Evolutionary conservation across 164 flowering plant genomes (phyloP), one percentile per base, ranked within the genome.

Genomic region (Vitis rotundifolia): DNA sequence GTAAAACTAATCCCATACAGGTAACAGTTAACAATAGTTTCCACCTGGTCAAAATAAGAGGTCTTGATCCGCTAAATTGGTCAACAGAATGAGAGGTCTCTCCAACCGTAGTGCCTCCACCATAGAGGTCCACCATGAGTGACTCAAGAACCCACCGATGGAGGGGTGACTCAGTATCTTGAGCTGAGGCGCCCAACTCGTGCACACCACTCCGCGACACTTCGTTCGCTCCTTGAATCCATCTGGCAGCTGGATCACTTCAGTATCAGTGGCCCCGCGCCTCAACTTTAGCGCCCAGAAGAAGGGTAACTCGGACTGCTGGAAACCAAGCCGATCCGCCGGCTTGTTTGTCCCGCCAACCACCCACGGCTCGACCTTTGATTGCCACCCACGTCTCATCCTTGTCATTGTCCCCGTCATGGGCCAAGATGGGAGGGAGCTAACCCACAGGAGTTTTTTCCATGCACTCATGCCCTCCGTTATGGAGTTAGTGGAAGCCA

Each of bases 91-190:
- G 0, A 83, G 70, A 0, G 81, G 74, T 2, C 59, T 68, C 1
- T 81, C 84, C 12, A 69, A 70, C n/a, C 58, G 60, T 11, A 86
- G 73, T 5, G 61, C 82, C 72, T 86, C 90, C 5, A 83, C 70
- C 0, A 76, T 55, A 0, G 88, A 84, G 47, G 83, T 72, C 86
- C 85, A 84, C 3, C 88, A 87, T 11, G 76, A 75, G 57, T 86
- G 86, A 18, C 76, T 74, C 76, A 84, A 63, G 63, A 84, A 78
- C 3, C 76, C 79, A 0, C 86, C 86, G 0, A 83, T 68, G 0
- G 87, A n/a, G n/a, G n/a, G n/a, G n/a, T n/a, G n/a, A n/a, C n/a
- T n/a, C n/a, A n/a, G n/a, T n/a, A n/a, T n/a, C 58, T 31, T 73
- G 15, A 74, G 57, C 26, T 87, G 87, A 13, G 83, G 86, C 7